Evolutionary conservation across 176 grass and related monocot species (phyloP).

Genomic region (Hordeum marinum): DNA sequence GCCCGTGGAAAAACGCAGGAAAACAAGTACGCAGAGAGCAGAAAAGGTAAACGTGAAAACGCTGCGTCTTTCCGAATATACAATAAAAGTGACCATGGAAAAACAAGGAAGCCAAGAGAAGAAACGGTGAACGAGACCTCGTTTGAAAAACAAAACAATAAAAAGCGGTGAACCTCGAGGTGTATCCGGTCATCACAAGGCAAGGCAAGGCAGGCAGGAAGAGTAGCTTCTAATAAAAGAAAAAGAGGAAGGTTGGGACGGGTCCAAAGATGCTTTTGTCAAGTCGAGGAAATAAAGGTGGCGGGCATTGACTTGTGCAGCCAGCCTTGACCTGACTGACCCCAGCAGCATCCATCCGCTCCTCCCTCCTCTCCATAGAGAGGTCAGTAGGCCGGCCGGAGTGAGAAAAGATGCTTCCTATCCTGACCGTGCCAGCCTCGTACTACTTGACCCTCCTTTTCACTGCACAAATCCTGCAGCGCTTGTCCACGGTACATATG

Average conservation of each 20-base stretch:
- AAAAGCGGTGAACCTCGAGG: not conserved
- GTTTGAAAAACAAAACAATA: not conserved
- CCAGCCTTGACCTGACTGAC: not conserved
- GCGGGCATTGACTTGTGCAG: slow-evolving; percentile 25
- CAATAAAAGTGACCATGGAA: too few relatives aligned
- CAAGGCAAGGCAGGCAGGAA: not conserved
- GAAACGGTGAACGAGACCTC: too few relatives aligned
- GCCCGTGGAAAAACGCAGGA: too few relatives aligned
- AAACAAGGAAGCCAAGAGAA: too few relatives aligned
- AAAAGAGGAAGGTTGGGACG: not conserved
- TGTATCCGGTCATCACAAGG: not conserved
- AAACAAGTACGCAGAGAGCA: not conserved
- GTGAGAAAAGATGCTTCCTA: slow-evolving; percentile 1
- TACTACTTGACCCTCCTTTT: not conserved
- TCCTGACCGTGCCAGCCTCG: not conserved
- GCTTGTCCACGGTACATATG: not conserved
- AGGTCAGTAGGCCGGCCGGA: not conserved
- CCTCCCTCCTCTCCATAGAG: not conserved
- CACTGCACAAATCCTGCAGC: not conserved
- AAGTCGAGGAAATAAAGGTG: slow-evolving; percentile 10
- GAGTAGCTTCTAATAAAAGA: not conserved
- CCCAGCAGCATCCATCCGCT: not conserved
- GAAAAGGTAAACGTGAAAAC: not conserved
- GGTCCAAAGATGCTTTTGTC: slow-evolving; percentile 9
- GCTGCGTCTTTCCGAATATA: too few relatives aligned